These are phyloP conservation scores for Cystobasidium onofrii DNA, from an alignment of 768 basidiomycete species.

Conservation along the genomic window DNA sequence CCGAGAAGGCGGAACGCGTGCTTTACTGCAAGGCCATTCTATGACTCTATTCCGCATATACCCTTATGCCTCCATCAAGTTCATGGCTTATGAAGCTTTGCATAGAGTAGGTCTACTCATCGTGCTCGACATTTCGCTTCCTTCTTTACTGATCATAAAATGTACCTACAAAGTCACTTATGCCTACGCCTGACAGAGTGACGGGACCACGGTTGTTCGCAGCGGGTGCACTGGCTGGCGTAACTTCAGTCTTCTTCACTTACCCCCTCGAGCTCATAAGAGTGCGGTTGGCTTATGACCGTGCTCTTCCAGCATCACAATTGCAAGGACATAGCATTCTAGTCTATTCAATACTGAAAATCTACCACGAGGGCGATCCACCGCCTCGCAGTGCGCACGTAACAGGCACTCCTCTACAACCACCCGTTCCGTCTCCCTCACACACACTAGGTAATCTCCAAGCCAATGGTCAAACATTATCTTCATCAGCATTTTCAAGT, in stretches of 20 bases:
- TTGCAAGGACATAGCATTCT: slow-evolving; percentile 17
- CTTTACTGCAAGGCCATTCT: slow-evolving; percentile 90
- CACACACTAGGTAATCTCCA: slow-evolving; percentile 36
- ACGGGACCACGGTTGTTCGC: slow-evolving; percentile 71
- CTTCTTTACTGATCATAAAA: neutral
- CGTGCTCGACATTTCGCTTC: neutral
- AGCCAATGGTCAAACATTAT: slow-evolving; percentile 38
- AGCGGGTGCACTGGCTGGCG: slow-evolving; percentile 81
- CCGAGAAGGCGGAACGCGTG: slow-evolving; percentile 55
- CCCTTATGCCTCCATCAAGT: slow-evolving; percentile 94
- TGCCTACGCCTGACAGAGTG: slow-evolving; percentile 71
- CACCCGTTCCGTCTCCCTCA: slow-evolving; percentile 36
- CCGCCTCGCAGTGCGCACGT: slow-evolving; percentile 33
- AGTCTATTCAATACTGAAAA: slow-evolving; percentile 41
- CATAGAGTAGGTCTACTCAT: slow-evolving; percentile 55
- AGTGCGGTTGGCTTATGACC: slow-evolving; percentile 88
- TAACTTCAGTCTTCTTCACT: slow-evolving; percentile 78
- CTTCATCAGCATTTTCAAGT: neutral
- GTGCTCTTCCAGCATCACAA: slow-evolving; percentile 42
- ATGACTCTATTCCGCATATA: slow-evolving; percentile 88
- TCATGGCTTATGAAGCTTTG: slow-evolving; percentile 87
- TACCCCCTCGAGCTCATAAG: slow-evolving; percentile 93
- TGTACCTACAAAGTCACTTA: slow-evolving; percentile 56
- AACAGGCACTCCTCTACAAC: slow-evolving; percentile 35
- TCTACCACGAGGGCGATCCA: slow-evolving; percentile 42